Evolutionary conservation across 176 grass and related monocot genomes (phyloP).

Genomic region (Triticum aestivum): IWGSC_CS_RefSeq_v2.1 NC_057804.1:610896111-610896610

Average conservation of each 20-base stretch:
- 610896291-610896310: slow-evolving; percentile 87
- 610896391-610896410: slow-evolving; percentile 49
- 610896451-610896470: slow-evolving; percentile 49
- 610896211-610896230: slow-evolving; percentile 81
- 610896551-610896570: slow-evolving; percentile 53
- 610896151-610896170: slow-evolving; percentile 78
- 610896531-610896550: slow-evolving; percentile 62
- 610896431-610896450: slow-evolving; percentile 71
- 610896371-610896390: slow-evolving; percentile 50
- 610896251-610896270: slow-evolving; percentile 60
- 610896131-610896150: slow-evolving; percentile 94
- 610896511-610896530: slow-evolving; percentile 73
- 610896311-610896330: slow-evolving; percentile 63
- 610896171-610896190: slow-evolving; percentile 62
- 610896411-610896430: slow-evolving; percentile 86
- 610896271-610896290: slow-evolving; percentile 91
- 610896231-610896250: slow-evolving; percentile 50
- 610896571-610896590: slow-evolving; percentile 72
- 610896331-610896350: slow-evolving; percentile 69
- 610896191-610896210: slow-evolving; percentile 82
- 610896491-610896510: slow-evolving; percentile 95
- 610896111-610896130: slow-evolving; percentile 61
- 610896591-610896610: slow-evolving; percentile 46
- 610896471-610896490: slow-evolving; percentile 68
- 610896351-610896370: slow-evolving; percentile 73